Base-by-base conservation (phyloP, 2,329 filamentous ascomycete species). In the Colletotrichum cuscutae region DNA sequence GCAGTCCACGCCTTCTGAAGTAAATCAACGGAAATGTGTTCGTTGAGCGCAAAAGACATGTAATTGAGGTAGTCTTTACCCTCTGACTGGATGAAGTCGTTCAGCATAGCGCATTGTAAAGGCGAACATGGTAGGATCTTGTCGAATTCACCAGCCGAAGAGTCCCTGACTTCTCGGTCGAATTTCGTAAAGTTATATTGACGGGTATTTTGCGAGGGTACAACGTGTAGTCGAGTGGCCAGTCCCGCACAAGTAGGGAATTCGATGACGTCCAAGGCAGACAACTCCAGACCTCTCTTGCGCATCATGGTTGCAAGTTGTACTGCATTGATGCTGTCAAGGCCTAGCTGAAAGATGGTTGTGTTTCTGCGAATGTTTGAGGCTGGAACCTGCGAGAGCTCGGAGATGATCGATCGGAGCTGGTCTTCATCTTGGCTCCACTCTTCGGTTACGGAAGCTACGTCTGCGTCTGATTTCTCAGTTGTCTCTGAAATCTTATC, bases 301-400 rank as follows among this genome's bases (percentile, higher is more conserved):
- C 92, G 90, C 19, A 98, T 84, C 30, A 87, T 83, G 1, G 90
- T 87, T 0, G 95, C 94, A 11, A 98, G 86, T 78, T 98, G 95
- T 5, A 92, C 88, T 0, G 95, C 94, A 73, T 93, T 95, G 77
- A 98, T 97, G 79, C 95, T 98, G 81, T 98, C 95, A 4, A 98
- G 84, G 0, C 96, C 96, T n/a, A 98, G 89, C 71, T 93, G 91
- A 77, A 96, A 97, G 61, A 98, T 94, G 0, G 94, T 95, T 0
- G 91, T 94, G 11, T 88, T 79, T 13, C 86, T 86, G 4, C 79
- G 77, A 59, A 98, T 91, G 0, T 54, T 49, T 7, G 59, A 57
- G 12, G 35, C 12, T 15, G 58, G 53, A 8, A 28, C 54, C 1
- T 56, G 59, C 4, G 72, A 58, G n/a, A 74, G 65, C 30, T 69